Evolutionary conservation across 2,329 filamentous ascomycete genomes (phyloP).

Genomic region (Paecilomyces sp.): DNA sequence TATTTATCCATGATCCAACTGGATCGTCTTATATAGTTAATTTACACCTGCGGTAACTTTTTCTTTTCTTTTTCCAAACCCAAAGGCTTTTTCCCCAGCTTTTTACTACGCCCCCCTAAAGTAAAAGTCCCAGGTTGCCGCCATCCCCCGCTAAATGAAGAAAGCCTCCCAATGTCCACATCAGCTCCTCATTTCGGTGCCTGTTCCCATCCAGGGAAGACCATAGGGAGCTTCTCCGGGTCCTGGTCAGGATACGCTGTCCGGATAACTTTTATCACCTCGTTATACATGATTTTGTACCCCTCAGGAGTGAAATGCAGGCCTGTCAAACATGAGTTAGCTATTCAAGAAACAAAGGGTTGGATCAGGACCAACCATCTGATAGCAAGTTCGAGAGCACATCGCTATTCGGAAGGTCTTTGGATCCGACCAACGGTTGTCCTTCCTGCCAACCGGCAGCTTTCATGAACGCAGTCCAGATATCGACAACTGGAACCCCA

Average conservation of each 20-base stretch:
- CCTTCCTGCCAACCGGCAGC: conserved; percentile 48
- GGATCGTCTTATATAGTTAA: not conserved
- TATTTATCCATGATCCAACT: not conserved
- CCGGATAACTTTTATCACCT: conserved; percentile 46
- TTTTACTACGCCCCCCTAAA: not conserved
- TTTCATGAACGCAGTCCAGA: conserved; percentile 73
- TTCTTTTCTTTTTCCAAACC: not conserved
- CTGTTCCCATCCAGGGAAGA: conserved; percentile 48
- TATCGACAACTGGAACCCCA: conserved; percentile 61
- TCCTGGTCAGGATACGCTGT: conserved; percentile 48
- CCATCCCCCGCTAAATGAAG: not conserved
- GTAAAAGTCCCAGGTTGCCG: not conserved
- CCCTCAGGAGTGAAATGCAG: conserved; percentile 53
- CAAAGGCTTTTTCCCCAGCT: not conserved
- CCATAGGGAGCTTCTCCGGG: conserved; percentile 45
- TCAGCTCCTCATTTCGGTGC: conserved; percentile 25
- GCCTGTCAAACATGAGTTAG: conserved; percentile 26
- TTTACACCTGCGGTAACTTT: not conserved
- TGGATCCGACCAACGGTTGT: conserved; percentile 48
- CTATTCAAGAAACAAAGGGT: not conserved
- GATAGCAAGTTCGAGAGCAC: conserved; percentile 45
- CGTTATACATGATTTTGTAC: conserved; percentile 50
- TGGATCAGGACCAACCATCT: conserved; percentile 44
- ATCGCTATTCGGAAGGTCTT: conserved; percentile 52
- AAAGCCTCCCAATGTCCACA: not conserved